Base-by-base conservation (phyloP, 768 basidiomycete species). In the Lentinula detonsa region DNA sequence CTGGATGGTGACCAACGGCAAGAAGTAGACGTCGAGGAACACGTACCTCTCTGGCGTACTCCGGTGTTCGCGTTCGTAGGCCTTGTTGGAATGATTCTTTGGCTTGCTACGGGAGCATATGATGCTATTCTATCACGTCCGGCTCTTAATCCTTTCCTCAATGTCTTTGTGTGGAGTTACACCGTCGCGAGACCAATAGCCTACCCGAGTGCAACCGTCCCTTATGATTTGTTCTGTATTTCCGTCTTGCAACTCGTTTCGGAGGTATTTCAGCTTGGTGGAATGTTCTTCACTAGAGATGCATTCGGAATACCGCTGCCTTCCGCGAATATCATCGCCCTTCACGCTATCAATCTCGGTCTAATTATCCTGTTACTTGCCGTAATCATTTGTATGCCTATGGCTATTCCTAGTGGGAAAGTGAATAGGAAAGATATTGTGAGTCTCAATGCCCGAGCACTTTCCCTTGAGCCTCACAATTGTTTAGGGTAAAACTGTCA, bases 81-180 rank as follows among this genome's bases (percentile, higher is more conserved):
- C 0, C 79, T 89, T 39, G 40, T 79, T 4, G 80, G 88, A 65
- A 74, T 82, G 0, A 72, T 91, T 5, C 67, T 72, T 8, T 90
- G 89, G 87, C 69, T 87, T 2, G 78, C 76, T n/a, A 67, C 76
- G 3, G 85, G 82, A n/a, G 81, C 83, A 5, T 91, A 83, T 68
- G 66, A 67, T 15, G 64, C 85, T 15, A 75, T 80, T n/a, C 72
- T 72, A 42, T 42, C 40, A 8, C 40, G 35, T 16, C 64, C 59
- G 13, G 76, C 72, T 16, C 61, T 78, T 2, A 74, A 74, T 6
- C 73, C 78, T 0, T 72, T 87, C 52, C 67, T 87, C 34, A 66
- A 82, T 28, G 82, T 84, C 0, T 63, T 73, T 0, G 74, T 83
- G 3, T 93, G 91, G 91, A 69, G 88, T 42, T 91, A 90, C 65